Conservation (phyloP, 257 asterid species). For the Scutellaria galericulata region DNA sequence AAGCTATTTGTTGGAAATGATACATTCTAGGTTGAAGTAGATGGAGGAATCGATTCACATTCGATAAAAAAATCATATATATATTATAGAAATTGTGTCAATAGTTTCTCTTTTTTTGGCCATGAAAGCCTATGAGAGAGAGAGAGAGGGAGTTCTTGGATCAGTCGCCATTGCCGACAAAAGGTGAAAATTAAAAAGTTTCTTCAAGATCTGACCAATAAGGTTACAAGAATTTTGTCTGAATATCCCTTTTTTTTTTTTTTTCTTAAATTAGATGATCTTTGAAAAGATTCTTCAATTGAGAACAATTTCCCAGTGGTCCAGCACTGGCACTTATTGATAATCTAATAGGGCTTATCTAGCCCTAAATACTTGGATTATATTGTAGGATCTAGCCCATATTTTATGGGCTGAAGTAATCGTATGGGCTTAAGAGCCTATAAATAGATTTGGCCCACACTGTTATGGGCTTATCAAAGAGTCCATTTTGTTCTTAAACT, state of each 20-base stretch:
- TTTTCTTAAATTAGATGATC: background rate
- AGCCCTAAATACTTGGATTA: background rate
- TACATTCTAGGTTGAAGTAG: background rate
- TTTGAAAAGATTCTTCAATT: conserved; percentile 36
- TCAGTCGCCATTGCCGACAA: conserved; percentile 37
- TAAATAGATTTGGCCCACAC: background rate
- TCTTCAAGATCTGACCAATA: conserved; percentile 29
- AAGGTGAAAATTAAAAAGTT: background rate
- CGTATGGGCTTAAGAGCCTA: background rate
- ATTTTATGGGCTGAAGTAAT: background rate
- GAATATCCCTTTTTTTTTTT: conserved; percentile 13
- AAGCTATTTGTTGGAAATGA: no score
- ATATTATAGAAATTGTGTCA: background rate
- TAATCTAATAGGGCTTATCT: background rate
- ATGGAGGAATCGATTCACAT: conserved; percentile 6
- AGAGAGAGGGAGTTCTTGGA: conserved; percentile 32
- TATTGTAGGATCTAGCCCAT: background rate
- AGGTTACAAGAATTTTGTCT: conserved; percentile 21
- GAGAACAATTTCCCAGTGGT: conserved; percentile 29
- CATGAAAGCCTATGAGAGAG: background rate
- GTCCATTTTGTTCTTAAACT: background rate
- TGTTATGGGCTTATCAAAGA: background rate
- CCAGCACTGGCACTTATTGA: background rate
- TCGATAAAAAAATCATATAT: background rate
- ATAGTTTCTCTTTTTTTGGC: background rate